Percentiles rank a stretch among this genome's conserved stretches.
Conservation (phyloP, 495 filamentous ascomycete genomes). For the Cercophora scortea region DNA sequence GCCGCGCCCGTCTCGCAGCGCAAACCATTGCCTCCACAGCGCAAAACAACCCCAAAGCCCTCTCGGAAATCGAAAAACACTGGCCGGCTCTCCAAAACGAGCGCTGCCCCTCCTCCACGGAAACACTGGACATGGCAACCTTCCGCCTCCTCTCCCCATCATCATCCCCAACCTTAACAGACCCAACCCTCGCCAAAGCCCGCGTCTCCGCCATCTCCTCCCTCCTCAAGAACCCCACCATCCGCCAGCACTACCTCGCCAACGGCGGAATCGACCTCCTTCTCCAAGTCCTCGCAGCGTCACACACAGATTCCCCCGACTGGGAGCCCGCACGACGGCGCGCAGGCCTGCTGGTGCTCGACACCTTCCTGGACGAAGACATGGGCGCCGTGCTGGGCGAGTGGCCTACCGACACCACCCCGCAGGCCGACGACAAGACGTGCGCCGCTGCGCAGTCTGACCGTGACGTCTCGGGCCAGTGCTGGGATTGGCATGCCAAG, state of each 20-base stretch:
- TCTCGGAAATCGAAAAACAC: constrained; percentile 35
- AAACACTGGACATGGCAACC: constrained; percentile 7
- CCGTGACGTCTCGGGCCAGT: constrained; percentile 14
- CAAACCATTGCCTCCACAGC: constrained; percentile 45
- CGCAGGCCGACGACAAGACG: constrained; percentile 15
- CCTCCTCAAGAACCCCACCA: constrained; percentile 32
- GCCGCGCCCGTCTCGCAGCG: constrained; percentile 40
- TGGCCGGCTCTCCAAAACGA: constrained; percentile 29
- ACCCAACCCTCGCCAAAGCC: constrained; percentile 25
- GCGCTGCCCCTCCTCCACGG: constrained; percentile 11
- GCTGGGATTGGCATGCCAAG: constrained; percentile 33
- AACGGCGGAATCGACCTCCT: constrained; percentile 37
- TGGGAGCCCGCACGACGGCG: constrained; percentile 35
- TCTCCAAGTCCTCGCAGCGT: constrained; percentile 34
- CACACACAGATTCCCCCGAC: constrained; percentile 5
- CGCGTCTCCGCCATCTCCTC: constrained; percentile 33
- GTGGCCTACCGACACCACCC: constrained; percentile 35
- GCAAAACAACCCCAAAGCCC: constrained; percentile 57
- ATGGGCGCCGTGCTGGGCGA: constrained; percentile 45
- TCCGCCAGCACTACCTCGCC: constrained; percentile 45
- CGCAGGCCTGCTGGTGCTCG: constrained; percentile 44
- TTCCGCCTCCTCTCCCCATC: constrained; percentile 22
- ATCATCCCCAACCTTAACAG: constrained; percentile 11
- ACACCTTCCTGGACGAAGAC: constrained; percentile 53
- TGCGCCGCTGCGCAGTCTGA: constrained; percentile 10